Base-by-base conservation (phyloP, 192 early-diverging fungal species). In the Phlyctochytrium arcticum region DNA sequence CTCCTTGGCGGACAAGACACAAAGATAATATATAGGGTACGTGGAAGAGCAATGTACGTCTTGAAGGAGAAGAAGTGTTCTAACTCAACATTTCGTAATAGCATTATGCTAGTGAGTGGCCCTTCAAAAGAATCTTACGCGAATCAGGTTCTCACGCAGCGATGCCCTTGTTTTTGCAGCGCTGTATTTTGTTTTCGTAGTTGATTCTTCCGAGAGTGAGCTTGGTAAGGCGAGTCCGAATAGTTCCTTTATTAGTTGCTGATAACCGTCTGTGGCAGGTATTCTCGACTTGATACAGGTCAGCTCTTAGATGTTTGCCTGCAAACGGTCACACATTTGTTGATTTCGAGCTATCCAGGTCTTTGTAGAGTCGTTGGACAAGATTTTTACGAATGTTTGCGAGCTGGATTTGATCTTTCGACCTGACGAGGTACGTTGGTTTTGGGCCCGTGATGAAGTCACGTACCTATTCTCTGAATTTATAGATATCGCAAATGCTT, bases 121-220 rank as follows among this genome's bases (percentile, higher is more conserved):
- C 2, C 31, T 5, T 69, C n/a, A n/a, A 2, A 44, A 44, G 39
- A 42, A 63, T n/a, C 30, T 60, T 29, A 5, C 17, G 4, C 24
- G 31, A 35, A 30, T 21, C 12, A 36, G 26, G 32, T 56, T 33
- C 35, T 23, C 48, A 27, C 47, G 5, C n/a, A n/a, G n/a, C n/a
- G n/a, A n/a, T n/a, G n/a, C n/a, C n/a, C n/a, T n/a, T n/a, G n/a
- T n/a, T n/a, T n/a, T n/a, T 5, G 6, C 48, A 76, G 75, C 95
- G 0, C 75, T 99, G n/a, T 98, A 93, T 70, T 98, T 99, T 85
- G 92, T 93, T 4, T 98, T 99, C 79, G 90, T 99, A 0, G 95
- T 95, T 0, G 96, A 99, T 70, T 86, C 88, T 30, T 91, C 91
- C 12, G 96, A 99, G 71, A 94, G 92, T 62, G 95, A 99, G 62